A percentile compares a stretch with the other conserved stretches of the same genome.
phyloP scores from a whole-genome alignment of 2,329 filamentous ascomycete species.

The Boeremia exigua region DNA sequence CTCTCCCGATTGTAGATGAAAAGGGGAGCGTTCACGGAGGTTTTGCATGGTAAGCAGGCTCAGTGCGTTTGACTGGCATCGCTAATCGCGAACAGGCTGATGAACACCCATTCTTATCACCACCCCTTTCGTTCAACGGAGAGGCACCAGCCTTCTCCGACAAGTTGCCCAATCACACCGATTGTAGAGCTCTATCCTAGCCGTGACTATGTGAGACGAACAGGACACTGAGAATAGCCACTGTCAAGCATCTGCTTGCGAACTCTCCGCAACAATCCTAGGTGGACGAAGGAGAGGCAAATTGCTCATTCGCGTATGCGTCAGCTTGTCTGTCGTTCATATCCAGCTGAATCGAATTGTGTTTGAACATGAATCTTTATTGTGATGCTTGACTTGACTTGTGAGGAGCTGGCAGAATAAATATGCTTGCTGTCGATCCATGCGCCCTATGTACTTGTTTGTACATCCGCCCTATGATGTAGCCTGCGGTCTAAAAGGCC shows the following conservation, averaged over 20 bases:
- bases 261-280: constrained; percentile 32
- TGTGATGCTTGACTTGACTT: background rate
- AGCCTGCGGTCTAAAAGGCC: constrained; percentile 11
- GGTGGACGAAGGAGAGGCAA: constrained; percentile 29
- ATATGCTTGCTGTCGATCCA: background rate
- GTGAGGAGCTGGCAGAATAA: too few relatives aligned
- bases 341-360: constrained; percentile 35
- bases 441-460: constrained; percentile 8
- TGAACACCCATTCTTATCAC: constrained; percentile 47
- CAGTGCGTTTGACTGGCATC: background rate
- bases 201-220: constrained; percentile 19
- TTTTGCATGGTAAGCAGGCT: constrained; percentile 41
- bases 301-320: constrained; percentile 31
- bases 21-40: constrained; percentile 43
- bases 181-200: constrained; percentile 27
- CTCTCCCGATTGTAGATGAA: constrained; percentile 50
- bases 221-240: constrained; percentile 28
- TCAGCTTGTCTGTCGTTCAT: constrained; percentile 40
- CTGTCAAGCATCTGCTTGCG: constrained; percentile 37
- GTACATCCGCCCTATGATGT: constrained; percentile 12
- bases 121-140: constrained; percentile 46
- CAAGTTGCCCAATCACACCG: constrained; percentile 22
- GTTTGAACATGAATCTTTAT: background rate
- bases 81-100: constrained; percentile 31
- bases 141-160: constrained; percentile 36